These are phyloP conservation scores for Claviceps maximensis DNA, from an alignment of 2,329 filamentous ascomycete genomes.

Conservation along the genomic window DNA sequence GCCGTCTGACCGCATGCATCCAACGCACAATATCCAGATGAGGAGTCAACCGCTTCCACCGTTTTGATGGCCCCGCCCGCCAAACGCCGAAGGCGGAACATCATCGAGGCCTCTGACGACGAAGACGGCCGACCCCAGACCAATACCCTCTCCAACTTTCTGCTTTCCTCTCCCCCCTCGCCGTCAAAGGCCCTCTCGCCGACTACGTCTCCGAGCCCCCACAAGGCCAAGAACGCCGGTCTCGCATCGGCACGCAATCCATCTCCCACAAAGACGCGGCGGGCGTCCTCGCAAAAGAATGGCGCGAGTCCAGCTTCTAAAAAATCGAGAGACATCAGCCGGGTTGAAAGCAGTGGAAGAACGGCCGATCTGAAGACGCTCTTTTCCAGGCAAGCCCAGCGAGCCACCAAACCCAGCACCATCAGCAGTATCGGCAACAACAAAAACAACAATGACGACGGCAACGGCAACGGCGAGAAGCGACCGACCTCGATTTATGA, in stretches of 20 bases:
- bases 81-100: constrained; percentile 46
- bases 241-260: constrained; percentile 6
- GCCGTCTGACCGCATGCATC: constrained; percentile 12
- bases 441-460: background rate
- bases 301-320: constrained; percentile 22
- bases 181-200: constrained; percentile 19
- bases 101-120: constrained; percentile 36
- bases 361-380: constrained; percentile 44
- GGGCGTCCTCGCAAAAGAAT: constrained; percentile 10
- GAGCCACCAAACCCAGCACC: constrained; percentile 23
- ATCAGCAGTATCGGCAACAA: constrained; percentile 13
- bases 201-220: constrained; percentile 28
- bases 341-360: constrained; percentile 36
- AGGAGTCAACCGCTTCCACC: constrained; percentile 12
- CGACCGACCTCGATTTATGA: constrained; percentile 28
- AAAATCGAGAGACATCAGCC: constrained; percentile 26
- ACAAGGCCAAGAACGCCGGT: constrained; percentile 17
- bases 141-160: constrained; percentile 39
- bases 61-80: constrained; percentile 42
- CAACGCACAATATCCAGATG: constrained; percentile 14
- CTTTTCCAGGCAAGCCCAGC: constrained; percentile 49
- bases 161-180: constrained; percentile 38
- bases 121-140: constrained; percentile 31
- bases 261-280: constrained; percentile 12
- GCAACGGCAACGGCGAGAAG: constrained; percentile 10